Evolutionary conservation across 345 rosid genomes (phyloP).

Genomic region (Erysimum cheiranthoides): DNA sequence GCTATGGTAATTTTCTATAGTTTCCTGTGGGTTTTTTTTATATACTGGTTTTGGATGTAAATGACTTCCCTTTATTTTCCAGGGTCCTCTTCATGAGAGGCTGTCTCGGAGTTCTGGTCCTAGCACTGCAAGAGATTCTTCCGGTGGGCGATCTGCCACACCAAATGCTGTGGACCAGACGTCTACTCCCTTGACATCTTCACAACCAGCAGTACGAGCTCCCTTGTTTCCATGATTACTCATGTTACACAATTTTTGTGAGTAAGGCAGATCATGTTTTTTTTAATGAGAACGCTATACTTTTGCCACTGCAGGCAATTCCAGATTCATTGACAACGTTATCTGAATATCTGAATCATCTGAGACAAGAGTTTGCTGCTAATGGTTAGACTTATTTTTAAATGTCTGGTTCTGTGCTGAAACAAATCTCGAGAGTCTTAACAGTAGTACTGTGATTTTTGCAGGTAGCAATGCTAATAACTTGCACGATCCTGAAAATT

Average conservation of each 20-base stretch:
- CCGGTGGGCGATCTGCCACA: conserved; percentile 35
- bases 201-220: conserved; percentile 50
- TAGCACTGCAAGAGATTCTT: conserved; percentile 33
- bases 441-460: conserved; percentile 26
- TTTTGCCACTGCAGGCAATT: conserved; percentile 47
- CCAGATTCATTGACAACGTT: conserved; percentile 64
- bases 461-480: conserved; percentile 47
- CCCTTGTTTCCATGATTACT: conserved; percentile 18
- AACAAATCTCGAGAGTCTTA: conserved; percentile 14
- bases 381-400: conserved; percentile 44
- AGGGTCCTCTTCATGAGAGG: conserved; percentile 43
- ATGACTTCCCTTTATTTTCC: conserved; percentile 29
- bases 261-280: conserved; percentile 11
- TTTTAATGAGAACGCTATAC: conserved; percentile 5
- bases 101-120: conserved; percentile 37
- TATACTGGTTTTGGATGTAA: conserved; percentile 13
- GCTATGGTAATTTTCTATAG: conserved; percentile 36
- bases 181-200: conserved; percentile 48
- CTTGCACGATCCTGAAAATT: conserved; percentile 41
- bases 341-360: conserved; percentile 56
- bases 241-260: conserved; percentile 1
- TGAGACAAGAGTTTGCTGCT: conserved; percentile 55
- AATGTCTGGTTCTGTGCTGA: conserved; percentile 12
- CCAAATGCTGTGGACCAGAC: conserved; percentile 42
- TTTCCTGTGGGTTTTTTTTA: not conserved